Evolutionary conservation across 2,329 filamentous ascomycete genomes (phyloP).

Genomic region (Fusarium sp.): DNA sequence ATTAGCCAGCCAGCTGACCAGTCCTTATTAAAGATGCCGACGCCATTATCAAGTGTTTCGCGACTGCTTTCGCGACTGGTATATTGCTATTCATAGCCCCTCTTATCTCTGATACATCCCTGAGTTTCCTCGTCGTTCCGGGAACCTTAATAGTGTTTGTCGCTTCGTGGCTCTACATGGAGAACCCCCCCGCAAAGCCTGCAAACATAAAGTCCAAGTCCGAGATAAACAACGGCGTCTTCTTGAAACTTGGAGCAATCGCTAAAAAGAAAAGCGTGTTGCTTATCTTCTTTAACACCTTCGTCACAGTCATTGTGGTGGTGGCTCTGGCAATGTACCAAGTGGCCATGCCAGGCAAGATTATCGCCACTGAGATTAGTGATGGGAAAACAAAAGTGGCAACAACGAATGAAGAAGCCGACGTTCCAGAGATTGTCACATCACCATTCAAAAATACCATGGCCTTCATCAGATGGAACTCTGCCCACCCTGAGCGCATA

Average conservation of each 20-base stretch:
- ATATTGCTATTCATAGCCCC: conserved; percentile 2
- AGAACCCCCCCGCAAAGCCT: neutral
- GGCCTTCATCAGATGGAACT: conserved; percentile 12
- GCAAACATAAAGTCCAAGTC: neutral
- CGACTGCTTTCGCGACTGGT: neutral
- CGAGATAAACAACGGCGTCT: neutral
- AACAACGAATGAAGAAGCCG: neutral
- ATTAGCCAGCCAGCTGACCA: neutral
- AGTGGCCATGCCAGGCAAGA: neutral
- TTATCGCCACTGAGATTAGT: accelerated
- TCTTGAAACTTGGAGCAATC: neutral
- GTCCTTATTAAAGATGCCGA: neutral
- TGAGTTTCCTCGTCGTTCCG: neutral
- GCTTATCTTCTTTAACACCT: neutral
- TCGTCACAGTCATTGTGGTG: neutral
- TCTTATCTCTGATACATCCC: neutral
- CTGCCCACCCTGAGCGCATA: neutral
- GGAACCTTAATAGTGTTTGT: conserved; percentile 1
- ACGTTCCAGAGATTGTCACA: neutral
- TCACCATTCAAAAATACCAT: conserved; percentile 2
- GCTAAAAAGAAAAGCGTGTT: neutral
- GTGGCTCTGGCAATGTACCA: neutral
- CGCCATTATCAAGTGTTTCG: neutral
- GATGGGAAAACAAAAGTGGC: neutral
- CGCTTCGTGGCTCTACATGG: conserved; percentile 7